Conservation (phyloP, 768 basidiomycete genomes). For the Lentinula sp. region DNA sequence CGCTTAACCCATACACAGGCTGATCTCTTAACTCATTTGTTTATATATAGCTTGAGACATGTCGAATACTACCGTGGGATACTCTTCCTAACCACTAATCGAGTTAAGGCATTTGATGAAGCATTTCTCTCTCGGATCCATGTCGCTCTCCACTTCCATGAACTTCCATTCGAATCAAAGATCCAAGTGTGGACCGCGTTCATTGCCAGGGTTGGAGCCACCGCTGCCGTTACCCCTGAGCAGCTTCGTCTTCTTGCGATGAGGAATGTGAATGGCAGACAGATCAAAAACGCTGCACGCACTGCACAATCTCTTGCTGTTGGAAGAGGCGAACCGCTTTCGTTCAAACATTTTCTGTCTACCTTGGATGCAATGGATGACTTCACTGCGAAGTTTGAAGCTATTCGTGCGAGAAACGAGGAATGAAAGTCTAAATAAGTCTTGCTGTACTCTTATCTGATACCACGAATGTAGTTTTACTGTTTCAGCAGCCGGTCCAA, state of each 20-base stretch:
- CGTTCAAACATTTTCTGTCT: constrained; percentile 46
- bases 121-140: constrained; percentile 66
- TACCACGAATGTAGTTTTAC: too few species aligned
- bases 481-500: too few species aligned
- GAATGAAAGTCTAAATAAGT: not conserved
- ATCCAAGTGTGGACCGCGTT: constrained; percentile 63
- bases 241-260: constrained; percentile 41
- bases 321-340: constrained; percentile 39
- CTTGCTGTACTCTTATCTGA: too few species aligned
- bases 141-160: constrained; percentile 59
- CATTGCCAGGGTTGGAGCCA: constrained; percentile 38
- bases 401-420: constrained; percentile 3
- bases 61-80: constrained; percentile 54
- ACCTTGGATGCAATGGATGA: constrained; percentile 60
- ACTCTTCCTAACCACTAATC: constrained; percentile 52
- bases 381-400: constrained; percentile 43
- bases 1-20: not conserved
- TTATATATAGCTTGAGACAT: constrained; percentile 39
- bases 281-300: constrained; percentile 66
- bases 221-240: constrained; percentile 28
- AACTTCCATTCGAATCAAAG: constrained; percentile 46
- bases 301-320: constrained; percentile 58
- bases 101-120: constrained; percentile 57
- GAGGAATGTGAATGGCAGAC: constrained; percentile 54
- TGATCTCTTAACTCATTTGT: constrained; percentile 15